A percentile compares a stretch with the other conserved stretches of the same genome.
These are phyloP conservation scores for Cladosporium sp. DNA, from an alignment of 2,329 filamentous ascomycete species.

Conservation along the genomic window DNA sequence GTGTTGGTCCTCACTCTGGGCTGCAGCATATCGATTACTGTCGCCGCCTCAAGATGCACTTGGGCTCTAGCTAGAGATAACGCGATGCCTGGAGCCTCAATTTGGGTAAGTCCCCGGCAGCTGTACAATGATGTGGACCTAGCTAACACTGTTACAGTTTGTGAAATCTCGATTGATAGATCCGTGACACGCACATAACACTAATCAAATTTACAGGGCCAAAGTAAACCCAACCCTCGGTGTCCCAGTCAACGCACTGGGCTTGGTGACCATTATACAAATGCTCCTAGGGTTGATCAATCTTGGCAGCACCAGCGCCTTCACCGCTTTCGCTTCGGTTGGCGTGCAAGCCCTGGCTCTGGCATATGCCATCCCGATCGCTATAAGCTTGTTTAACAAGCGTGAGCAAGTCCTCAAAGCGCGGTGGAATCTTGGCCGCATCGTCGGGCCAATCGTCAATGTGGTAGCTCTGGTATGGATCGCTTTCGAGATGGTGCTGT, in stretches of 20 bases:
- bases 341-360: conserved; percentile 59
- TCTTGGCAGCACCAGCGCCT: conserved; percentile 49
- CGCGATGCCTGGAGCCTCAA: conserved; percentile 43
- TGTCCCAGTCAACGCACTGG: conserved; percentile 45
- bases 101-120: conserved; percentile 32
- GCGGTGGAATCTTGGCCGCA: conserved; percentile 23
- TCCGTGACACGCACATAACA: neutral
- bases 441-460: conserved; percentile 26
- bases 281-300: conserved; percentile 54
- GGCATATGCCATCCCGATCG: conserved; percentile 58
- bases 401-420: conserved; percentile 30
- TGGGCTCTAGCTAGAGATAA: conserved; percentile 51
- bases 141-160: neutral
- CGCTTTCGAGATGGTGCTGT: conserved; percentile 41
- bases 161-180: neutral
- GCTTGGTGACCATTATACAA: conserved; percentile 47
- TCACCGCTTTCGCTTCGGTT: conserved; percentile 54
- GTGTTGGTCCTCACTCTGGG: conserved; percentile 54
- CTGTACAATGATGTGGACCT: neutral
- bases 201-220: conserved; percentile 6
- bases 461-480: conserved; percentile 32
- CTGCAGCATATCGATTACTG: conserved; percentile 56
- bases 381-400: conserved; percentile 49
- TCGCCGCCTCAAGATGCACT: conserved; percentile 50
- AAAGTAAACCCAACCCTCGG: conserved; percentile 38